These are phyloP conservation scores for Annona squamosa DNA, from an alignment of 164 flowering plant genomes.

Conservation along the genomic window DNA sequence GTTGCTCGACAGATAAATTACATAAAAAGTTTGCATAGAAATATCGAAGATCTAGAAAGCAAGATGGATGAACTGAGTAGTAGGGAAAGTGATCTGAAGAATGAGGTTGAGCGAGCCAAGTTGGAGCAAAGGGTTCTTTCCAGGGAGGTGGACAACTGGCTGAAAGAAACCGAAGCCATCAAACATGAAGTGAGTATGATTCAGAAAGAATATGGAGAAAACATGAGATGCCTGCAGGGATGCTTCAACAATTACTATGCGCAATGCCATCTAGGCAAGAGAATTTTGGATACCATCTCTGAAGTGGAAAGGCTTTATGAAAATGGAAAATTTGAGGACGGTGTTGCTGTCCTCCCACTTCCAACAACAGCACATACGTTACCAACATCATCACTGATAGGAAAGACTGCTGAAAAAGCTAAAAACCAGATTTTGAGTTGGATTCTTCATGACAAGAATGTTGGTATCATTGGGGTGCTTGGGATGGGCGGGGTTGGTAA, in stretches of 20 bases:
- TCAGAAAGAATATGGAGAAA: not conserved
- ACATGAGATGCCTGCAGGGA: not conserved
- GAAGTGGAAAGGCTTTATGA: not conserved
- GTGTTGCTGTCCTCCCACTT: not conserved
- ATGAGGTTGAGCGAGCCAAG: not conserved
- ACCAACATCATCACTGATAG: constrained; percentile 1
- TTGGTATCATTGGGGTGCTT: constrained; percentile 8
- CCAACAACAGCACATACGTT: not conserved
- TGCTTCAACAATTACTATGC: not conserved
- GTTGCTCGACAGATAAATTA: not conserved
- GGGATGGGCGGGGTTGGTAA: constrained; percentile 21
- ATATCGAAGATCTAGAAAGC: not conserved
- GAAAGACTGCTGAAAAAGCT: not conserved
- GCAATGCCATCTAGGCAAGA: not conserved
- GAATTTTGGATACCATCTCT: not conserved
- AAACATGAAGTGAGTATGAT: not conserved
- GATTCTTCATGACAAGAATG: not conserved
- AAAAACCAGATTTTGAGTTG: not conserved
- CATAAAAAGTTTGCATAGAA: not conserved
- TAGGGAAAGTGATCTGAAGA: not conserved
- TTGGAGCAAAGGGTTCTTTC: not conserved
- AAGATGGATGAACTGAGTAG: not conserved
- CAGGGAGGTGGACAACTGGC: not conserved
- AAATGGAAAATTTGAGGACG: constrained; percentile 2
- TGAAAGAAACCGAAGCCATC: not conserved